Evolutionary conservation across 208 protist species (phyloP), one percentile per base, ranked within the genome.

Genomic region (Leishmania tarentolae): DNA sequence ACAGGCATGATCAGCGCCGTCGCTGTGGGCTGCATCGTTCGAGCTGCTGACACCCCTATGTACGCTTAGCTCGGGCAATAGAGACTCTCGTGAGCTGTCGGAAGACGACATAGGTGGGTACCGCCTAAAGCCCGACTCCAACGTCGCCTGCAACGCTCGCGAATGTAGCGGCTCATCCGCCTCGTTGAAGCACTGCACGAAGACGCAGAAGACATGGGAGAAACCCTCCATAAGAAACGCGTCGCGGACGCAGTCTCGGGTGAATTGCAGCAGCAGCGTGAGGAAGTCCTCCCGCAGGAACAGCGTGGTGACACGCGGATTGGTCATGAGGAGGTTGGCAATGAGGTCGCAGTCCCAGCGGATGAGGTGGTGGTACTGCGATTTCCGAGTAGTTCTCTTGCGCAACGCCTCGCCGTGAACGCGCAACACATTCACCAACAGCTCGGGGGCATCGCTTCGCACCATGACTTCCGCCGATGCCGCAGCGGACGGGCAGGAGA

Each of bases 401-500:
- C 85, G 77, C 35, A 83, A 75, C 31, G 61, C 77, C 1, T 75
- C 35, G 1, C 84, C 84, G 86, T 96, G 91, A 63, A 87, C 72
- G 42, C 89, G 84, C 75, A 97, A 78, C 35, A 86, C 79, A 57
- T 90, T 86, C 56, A 90, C 84, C 40, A 91, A 84, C 42, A 95
- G 81, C 81, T 92, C 87, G 52, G 94, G 79, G 9, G 88, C 89
- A 80, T 86, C 83, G 69, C 82, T 83, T 21, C 78, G 82, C 53
- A 87, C 68, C 69, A 97, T 88, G 1, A 86, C 21, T 24, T 91
- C 84, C 19, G 90, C 79, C 8, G 88, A 86, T 13, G 85, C 80
- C 63, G 69, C 66, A 31, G 85, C 78, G 19, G 76, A 82, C 37
- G 88, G 73, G 24, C 81, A 82, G 21, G 83, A 79, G 46, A 74